Conservation (phyloP, 2,329 filamentous ascomycete genomes). For the Myriosclerotinia scirpicola region DNA sequence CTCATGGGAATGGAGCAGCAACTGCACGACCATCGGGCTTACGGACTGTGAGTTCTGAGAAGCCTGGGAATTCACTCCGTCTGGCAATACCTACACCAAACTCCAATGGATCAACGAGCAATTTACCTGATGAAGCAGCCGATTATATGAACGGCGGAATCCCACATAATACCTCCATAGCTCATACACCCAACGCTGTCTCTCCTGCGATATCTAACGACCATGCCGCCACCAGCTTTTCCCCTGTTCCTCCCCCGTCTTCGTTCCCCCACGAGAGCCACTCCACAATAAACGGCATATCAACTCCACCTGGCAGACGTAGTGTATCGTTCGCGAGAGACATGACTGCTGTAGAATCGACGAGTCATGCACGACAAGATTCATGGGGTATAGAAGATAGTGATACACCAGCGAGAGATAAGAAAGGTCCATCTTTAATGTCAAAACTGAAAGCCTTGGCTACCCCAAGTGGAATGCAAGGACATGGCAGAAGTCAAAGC, state of each 20-base stretch:
- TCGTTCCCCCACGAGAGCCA: constrained; percentile 17
- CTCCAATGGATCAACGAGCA: constrained; percentile 28
- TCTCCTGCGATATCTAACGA: constrained; percentile 11
- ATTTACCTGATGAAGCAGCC: constrained; percentile 31
- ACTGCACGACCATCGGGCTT: constrained; percentile 35
- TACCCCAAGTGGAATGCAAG: constrained; percentile 47
- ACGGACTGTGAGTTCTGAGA: constrained; percentile 33
- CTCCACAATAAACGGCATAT: constrained; percentile 32
- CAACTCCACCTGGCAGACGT: constrained; percentile 48
- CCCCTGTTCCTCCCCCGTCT: constrained; percentile 27
- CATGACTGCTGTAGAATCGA: constrained; percentile 45
- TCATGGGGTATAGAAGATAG: constrained; percentile 60
- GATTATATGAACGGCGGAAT: constrained; percentile 41
- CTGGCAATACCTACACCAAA: constrained; percentile 25
- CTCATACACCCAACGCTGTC: neutral
- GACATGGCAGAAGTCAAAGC: constrained; percentile 48
- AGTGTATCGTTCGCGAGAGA: constrained; percentile 76
- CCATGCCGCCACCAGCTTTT: constrained; percentile 16
- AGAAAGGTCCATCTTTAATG: constrained; percentile 68
- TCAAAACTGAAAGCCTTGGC: constrained; percentile 76
- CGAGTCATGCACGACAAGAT: constrained; percentile 58
- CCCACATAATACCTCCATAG: constrained; percentile 31
- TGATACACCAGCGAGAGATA: constrained; percentile 59
- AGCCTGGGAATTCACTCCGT: constrained; percentile 24
- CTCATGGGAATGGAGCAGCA: constrained; percentile 33